Percentiles rank a stretch among this genome's conserved stretches.
These are phyloP conservation scores for Evansstolkia leycettana DNA, from an alignment of 495 filamentous ascomycete genomes.

Conservation along the genomic window DNA sequence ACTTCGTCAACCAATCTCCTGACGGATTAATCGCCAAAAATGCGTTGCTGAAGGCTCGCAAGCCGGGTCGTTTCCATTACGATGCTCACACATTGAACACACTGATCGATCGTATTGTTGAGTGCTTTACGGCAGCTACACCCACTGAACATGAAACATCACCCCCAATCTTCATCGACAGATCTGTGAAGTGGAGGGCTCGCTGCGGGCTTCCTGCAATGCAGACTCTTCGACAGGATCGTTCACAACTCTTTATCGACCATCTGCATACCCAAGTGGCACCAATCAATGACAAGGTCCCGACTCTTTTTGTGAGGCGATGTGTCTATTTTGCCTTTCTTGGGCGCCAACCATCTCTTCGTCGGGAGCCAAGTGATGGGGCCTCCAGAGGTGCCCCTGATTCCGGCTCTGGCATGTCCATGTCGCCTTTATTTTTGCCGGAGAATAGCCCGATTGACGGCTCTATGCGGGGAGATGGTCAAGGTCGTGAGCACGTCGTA, in stretches of 20 bases:
- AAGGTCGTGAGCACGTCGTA: too few relatives aligned
- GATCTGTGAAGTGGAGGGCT: constrained; percentile 5
- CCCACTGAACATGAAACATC: constrained; percentile 3
- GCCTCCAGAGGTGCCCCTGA: too few relatives aligned
- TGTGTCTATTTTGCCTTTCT: constrained; percentile 26
- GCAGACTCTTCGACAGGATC: constrained; percentile 10
- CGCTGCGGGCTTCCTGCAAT: constrained; percentile 10
- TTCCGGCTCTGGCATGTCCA: too few relatives aligned
- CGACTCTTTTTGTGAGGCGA: constrained; percentile 18
- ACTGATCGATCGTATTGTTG: constrained; percentile 11
- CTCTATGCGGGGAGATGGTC: too few relatives aligned
- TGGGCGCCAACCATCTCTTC: too few relatives aligned
- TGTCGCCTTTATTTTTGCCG: too few relatives aligned
- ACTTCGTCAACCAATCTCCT: constrained; percentile 11
- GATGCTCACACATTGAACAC: constrained; percentile 8
- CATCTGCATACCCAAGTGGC: constrained; percentile 10
- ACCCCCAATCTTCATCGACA: constrained; percentile 3
- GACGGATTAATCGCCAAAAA: constrained; percentile 18
- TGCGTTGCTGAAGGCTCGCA: constrained; percentile 19
- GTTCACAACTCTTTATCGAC: constrained; percentile 15
- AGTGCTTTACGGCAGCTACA: constrained; percentile 8
- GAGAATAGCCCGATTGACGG: too few relatives aligned
- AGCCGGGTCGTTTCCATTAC: constrained; percentile 17
- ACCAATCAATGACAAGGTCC: constrained; percentile 8
- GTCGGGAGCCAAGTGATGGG: too few relatives aligned